Evolutionary conservation across 208 protist genomes (phyloP).

Genomic region (Spironucleus salmonicida): DNA sequence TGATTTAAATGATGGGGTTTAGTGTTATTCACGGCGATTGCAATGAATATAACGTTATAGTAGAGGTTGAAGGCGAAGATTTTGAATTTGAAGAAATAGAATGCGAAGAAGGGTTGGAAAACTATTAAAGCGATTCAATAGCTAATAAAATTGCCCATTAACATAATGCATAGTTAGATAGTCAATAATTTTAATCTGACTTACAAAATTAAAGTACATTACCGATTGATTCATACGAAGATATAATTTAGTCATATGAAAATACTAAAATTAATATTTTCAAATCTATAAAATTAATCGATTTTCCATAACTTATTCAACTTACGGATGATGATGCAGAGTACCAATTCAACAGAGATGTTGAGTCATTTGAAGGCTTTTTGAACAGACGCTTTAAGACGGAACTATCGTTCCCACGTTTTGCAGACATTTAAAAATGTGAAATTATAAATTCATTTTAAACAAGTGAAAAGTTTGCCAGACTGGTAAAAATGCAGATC

Average conservation of each 20-base stretch:
- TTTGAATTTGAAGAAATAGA: conserved; percentile 13
- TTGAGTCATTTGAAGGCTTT: conserved; percentile 77
- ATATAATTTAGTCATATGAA: no score
- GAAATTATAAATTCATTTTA: no score
- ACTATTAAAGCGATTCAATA: no score
- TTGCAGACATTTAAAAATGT: no score
- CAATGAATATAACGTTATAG: conserved; percentile 97
- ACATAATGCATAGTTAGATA: no score
- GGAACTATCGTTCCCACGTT: not conserved
- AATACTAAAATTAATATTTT: no score
- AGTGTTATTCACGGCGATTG: conserved; percentile 96
- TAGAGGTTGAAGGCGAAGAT: conserved; percentile 43
- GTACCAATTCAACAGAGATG: conserved; percentile 79
- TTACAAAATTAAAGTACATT: no score
- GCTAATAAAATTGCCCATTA: no score
- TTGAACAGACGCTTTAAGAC: conserved; percentile 69
- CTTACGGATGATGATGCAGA: conserved; percentile 75
- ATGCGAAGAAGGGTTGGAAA: conserved; percentile 28
- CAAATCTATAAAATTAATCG: conserved; percentile 90
- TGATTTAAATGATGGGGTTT: conserved; percentile 67
- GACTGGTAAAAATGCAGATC: no score
- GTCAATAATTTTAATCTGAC: no score
- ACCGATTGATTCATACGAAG: no score
- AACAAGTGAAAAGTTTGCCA: no score
- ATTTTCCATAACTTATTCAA: conserved; percentile 98